Evolutionary conservation across 225 moss, liverwort and hornwort genomes (phyloP).

Genomic region (Sphagnum tenellum): DNA sequence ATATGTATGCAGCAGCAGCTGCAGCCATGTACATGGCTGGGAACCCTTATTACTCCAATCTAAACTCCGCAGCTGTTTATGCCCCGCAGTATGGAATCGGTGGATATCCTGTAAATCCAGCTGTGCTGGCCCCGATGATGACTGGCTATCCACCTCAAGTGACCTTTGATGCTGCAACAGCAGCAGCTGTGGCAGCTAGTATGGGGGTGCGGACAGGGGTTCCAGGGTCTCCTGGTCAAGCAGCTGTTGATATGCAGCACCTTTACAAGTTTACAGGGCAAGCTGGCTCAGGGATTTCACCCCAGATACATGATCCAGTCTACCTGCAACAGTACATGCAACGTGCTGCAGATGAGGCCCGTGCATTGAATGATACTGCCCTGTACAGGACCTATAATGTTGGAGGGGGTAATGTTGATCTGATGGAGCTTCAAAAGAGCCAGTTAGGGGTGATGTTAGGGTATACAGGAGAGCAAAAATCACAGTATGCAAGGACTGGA

Average conservation of each 20-base stretch:
- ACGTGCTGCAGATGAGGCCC: slow-evolving; percentile 67
- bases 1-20: slow-evolving; percentile 82
- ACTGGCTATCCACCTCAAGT: slow-evolving; percentile 63
- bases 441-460: slow-evolving; percentile 81
- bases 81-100: slow-evolving; percentile 83
- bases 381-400: slow-evolving; percentile 49
- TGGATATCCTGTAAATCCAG: slow-evolving; percentile 77
- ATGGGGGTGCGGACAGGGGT: slow-evolving; percentile 73
- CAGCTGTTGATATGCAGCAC: slow-evolving; percentile 74
- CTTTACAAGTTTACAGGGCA: slow-evolving; percentile 72
- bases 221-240: slow-evolving; percentile 64
- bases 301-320: slow-evolving; percentile 66
- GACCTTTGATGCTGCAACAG: slow-evolving; percentile 63
- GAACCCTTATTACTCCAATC: slow-evolving; percentile 72
- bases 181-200: slow-evolving; percentile 73
- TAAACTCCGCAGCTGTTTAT: slow-evolving; percentile 60
- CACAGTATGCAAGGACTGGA: slow-evolving; percentile 58
- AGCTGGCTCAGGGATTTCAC: slow-evolving; percentile 30
- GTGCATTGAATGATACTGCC: slow-evolving; percentile 65
- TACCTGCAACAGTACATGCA: slow-evolving; percentile 62
- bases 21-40: slow-evolving; percentile 91
- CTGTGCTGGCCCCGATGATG: slow-evolving; percentile 84
- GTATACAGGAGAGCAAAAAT: slow-evolving; percentile 72
- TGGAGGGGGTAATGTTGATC: slow-evolving; percentile 60
- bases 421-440: slow-evolving; percentile 91